Evolutionary conservation across 768 basidiomycete genomes (phyloP), one percentile per base, ranked within the genome.

Genomic region (Boletus edulis): DNA sequence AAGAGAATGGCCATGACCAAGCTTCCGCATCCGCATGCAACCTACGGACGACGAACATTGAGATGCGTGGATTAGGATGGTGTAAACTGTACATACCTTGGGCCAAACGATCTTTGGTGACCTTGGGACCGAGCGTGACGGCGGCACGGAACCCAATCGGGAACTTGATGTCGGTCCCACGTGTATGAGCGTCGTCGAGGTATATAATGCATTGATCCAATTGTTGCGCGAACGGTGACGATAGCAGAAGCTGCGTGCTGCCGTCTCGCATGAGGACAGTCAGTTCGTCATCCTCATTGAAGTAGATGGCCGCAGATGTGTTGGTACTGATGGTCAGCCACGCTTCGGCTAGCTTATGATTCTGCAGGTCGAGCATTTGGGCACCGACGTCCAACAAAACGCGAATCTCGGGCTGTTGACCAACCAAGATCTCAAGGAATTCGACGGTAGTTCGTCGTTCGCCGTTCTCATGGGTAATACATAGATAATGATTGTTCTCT

Each of bases 381-480:
- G 81, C 82, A 0, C 81, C 82, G 20, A 83, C 79, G 48, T 82
- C 81, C 14, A 82, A 62, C 6, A 83, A 60, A 11, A 82, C 79
- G 12, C 70, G 69, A 15, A 81, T 68, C 18, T 67, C 60, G 3
- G 75, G 75, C 0, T 46, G 42, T 39, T 76, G 70, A 1, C 54
- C 17, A 2, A 70, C 65, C 10, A 82, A 13, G n/a, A 64, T 55
- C 5, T 56, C 24, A 15, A 78, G 53, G 48, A 77, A 64, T 17
- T 70, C 57, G 0, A 14, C 3, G 2, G 68, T 64, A 35, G 54
- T 18, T 59, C 34, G 17, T 2, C 49, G 59, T 2, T 61, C 35
- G 22, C 59, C 42, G 6, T 32, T 41, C 22, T 49, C 57, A 32
- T 63, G 62, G 13, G 63, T 46, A 4, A 49, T 62, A 13, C 60